Conservation (phyloP, 139 green algal species). For the Eudorina sp. region DNA sequence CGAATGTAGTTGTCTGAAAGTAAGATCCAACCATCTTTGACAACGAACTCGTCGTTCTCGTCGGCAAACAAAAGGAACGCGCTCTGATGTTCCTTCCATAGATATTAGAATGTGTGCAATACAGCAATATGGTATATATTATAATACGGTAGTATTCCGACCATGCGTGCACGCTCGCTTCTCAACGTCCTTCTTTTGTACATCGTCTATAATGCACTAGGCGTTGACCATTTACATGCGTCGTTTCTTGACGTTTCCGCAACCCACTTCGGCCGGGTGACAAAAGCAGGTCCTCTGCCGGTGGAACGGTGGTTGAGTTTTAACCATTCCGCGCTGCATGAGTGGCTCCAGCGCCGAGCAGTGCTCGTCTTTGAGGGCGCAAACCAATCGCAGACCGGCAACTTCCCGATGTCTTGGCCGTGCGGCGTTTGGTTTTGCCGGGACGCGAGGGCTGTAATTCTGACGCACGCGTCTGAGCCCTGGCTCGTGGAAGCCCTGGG, state of each 20-base stretch:
- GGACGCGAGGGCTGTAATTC: neutral
- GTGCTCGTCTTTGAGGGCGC: neutral
- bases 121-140: no score
- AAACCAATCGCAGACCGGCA: neutral
- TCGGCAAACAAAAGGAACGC: no score
- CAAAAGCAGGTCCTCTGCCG: neutral
- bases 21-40: no score
- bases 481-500: conserved; percentile 18
- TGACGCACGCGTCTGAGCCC: neutral
- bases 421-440: neutral
- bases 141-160: no score
- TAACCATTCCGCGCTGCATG: neutral
- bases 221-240: no score
- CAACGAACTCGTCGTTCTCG: no score
- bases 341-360: conserved; percentile 10
- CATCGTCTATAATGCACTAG: no score
- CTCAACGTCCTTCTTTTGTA: no score
- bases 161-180: no score
- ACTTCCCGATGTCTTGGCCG: neutral
- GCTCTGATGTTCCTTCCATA: no score
- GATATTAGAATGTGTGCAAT: no score
- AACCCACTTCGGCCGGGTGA: neutral
- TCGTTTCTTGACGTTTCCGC: conserved; percentile 1
- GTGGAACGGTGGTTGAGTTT: neutral
- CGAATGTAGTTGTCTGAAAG: no score